Evolutionary conservation across 1,139 yeast genomes (phyloP).

Genomic region (Lodderomyces pseudojiufengensis): DNA sequence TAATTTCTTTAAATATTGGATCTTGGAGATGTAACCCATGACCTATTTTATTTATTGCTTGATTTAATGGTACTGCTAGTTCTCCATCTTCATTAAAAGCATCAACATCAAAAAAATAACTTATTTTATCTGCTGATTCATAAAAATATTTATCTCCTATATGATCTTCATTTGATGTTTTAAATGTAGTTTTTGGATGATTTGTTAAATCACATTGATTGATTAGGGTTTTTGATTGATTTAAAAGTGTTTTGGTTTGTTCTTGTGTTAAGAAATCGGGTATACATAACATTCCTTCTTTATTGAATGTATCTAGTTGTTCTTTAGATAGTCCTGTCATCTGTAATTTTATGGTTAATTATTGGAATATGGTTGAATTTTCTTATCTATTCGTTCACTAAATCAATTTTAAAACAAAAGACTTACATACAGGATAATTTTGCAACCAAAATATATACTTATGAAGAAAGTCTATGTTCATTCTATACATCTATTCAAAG

Average conservation of each 20-base stretch:
- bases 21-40: slow-evolving; percentile 68
- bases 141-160: slow-evolving; percentile 74
- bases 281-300: slow-evolving; percentile 63
- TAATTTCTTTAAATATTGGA: slow-evolving; percentile 42
- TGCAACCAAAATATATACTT: too few relatives aligned
- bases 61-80: slow-evolving; percentile 49
- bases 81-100: slow-evolving; percentile 56
- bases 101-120: slow-evolving; percentile 69
- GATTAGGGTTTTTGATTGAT: slow-evolving; percentile 44
- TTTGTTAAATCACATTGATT: slow-evolving; percentile 45
- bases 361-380: not conserved
- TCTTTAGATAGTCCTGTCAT: slow-evolving; percentile 23
- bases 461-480: too few relatives aligned
- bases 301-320: slow-evolving; percentile 44
- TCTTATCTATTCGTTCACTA: too few relatives aligned
- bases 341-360: too few relatives aligned
- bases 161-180: slow-evolving; percentile 62
- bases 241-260: slow-evolving; percentile 38
- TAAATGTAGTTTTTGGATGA: slow-evolving; percentile 74
- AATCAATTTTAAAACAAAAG: too few relatives aligned
- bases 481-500: too few relatives aligned
- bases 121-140: slow-evolving; percentile 64
- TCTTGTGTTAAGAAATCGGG: slow-evolving; percentile 48
- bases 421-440: too few relatives aligned
- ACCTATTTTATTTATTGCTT: slow-evolving; percentile 73